Percentiles rank a stretch among this genome's conserved stretches.
Conservation (phyloP, 768 basidiomycete genomes). For the Leccinum arenicola region DNA sequence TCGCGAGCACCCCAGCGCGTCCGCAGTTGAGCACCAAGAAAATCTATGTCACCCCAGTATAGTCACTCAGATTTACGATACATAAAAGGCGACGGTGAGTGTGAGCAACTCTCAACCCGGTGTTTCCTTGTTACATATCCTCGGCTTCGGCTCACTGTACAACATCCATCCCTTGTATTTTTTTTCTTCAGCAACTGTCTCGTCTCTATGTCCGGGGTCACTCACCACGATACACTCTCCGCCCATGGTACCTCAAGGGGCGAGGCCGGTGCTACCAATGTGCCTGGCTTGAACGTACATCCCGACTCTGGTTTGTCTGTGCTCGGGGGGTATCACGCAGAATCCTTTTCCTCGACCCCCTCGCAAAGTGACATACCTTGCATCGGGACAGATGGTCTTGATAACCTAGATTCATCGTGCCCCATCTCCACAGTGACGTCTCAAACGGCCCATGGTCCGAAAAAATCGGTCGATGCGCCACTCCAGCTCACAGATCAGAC, state of each 20-base stretch:
- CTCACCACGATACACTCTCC: background rate
- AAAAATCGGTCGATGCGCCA: background rate
- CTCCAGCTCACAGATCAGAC: conserved; percentile 65
- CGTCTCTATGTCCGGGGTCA: conserved; percentile 1
- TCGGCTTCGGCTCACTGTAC: background rate
- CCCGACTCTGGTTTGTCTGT: background rate
- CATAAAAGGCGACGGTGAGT: conserved; percentile 13
- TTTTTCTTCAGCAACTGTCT: background rate
- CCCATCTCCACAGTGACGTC: conserved; percentile 6
- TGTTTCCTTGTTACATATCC: background rate
- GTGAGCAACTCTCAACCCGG: background rate
- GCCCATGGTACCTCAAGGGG: background rate
- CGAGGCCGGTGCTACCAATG: background rate
- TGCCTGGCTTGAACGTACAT: background rate
- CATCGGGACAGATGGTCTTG: conserved; percentile 1
- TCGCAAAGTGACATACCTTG: background rate
- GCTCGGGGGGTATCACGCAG: background rate
- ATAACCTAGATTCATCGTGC: conserved; percentile 1
- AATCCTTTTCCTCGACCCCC: background rate
- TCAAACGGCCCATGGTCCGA: background rate
- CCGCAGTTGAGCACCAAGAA: conserved; percentile 3
- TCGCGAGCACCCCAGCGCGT: background rate
- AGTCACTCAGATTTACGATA: background rate
- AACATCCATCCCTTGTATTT: conserved; percentile 2
- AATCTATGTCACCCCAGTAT: background rate